Evolutionary conservation across 1,284 basidiomycete genomes (phyloP).

Genomic region (Tetrapyrgos nigripes): DNA sequence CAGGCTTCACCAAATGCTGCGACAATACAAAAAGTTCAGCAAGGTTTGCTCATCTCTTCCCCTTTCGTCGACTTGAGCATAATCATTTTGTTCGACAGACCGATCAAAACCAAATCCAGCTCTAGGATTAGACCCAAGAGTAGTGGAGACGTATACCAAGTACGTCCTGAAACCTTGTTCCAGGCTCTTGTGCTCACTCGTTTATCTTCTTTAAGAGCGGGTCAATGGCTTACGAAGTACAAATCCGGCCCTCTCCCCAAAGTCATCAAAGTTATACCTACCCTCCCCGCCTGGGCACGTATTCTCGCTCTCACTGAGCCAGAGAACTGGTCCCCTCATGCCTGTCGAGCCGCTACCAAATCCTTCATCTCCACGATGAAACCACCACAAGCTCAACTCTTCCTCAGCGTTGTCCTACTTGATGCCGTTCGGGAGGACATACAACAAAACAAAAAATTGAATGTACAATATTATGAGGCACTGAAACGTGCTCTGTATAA

Average conservation of each 20-base stretch:
- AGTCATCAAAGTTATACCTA: slow-evolving; percentile 98
- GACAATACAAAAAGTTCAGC: slow-evolving; percentile 61
- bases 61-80: background rate
- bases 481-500: slow-evolving; percentile 95
- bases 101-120: slow-evolving; percentile 81
- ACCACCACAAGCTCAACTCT: slow-evolving; percentile 94
- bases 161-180: slow-evolving; percentile 42
- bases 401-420: slow-evolving; percentile 90
- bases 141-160: slow-evolving; percentile 96
- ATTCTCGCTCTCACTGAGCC: slow-evolving; percentile 94
- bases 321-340: slow-evolving; percentile 95
- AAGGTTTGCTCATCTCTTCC: slow-evolving; percentile 47
- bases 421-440: slow-evolving; percentile 95
- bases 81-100: slow-evolving; percentile 43
- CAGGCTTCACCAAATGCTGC: slow-evolving; percentile 45
- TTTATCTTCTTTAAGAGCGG: slow-evolving; percentile 64
- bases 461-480: slow-evolving; percentile 94
- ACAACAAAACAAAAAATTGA: slow-evolving; percentile 84
- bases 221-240: slow-evolving; percentile 88
- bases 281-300: slow-evolving; percentile 95
- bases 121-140: slow-evolving; percentile 95
- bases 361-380: slow-evolving; percentile 99
- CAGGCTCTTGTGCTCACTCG: too few species aligned
- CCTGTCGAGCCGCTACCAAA: slow-evolving; percentile 91
- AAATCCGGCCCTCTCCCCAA: slow-evolving; percentile 97